These are phyloP conservation scores for Podospora australis DNA, from an alignment of 495 filamentous ascomycete genomes.

Conservation along the genomic window DNA sequence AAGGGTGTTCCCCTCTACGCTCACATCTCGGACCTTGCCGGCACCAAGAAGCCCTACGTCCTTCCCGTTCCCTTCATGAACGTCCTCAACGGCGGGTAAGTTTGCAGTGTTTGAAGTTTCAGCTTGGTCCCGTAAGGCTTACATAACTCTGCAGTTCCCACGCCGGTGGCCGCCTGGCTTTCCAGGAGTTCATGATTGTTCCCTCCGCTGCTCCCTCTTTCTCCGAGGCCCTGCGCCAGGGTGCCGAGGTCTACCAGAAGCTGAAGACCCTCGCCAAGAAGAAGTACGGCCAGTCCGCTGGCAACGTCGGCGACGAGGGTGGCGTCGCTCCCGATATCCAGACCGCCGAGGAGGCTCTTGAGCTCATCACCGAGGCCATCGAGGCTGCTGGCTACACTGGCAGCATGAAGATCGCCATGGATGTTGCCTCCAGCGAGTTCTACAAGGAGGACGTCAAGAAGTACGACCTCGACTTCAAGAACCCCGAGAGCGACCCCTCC, in stretches of 20 bases:
- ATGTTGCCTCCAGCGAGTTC: constrained; percentile 98
- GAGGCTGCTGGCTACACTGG: constrained; percentile 92
- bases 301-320: constrained; percentile 99
- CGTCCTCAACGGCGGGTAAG: constrained; percentile 89
- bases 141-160: constrained; percentile 58
- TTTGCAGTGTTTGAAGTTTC: not conserved
- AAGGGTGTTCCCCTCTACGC: constrained; percentile 96
- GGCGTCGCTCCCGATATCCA: constrained; percentile 99
- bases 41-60: constrained; percentile 99
- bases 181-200: constrained; percentile 99
- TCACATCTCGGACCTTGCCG: constrained; percentile 96
- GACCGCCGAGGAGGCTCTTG: constrained; percentile 90
- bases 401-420: constrained; percentile 95
- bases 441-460: constrained; percentile 97
- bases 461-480: constrained; percentile 99
- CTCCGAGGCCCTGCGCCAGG: constrained; percentile 91
- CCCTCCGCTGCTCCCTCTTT: constrained; percentile 78
- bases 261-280: constrained; percentile 98
- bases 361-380: constrained; percentile 92
- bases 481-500: constrained; percentile 80
- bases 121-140: constrained; percentile 12
- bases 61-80: constrained; percentile 99
- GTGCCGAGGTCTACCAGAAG: constrained; percentile 95
- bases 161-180: constrained; percentile 95
- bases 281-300: constrained; percentile 98